Conservation (phyloP, 2,329 filamentous ascomycete species). For the Colletotrichum spinosum region DNA sequence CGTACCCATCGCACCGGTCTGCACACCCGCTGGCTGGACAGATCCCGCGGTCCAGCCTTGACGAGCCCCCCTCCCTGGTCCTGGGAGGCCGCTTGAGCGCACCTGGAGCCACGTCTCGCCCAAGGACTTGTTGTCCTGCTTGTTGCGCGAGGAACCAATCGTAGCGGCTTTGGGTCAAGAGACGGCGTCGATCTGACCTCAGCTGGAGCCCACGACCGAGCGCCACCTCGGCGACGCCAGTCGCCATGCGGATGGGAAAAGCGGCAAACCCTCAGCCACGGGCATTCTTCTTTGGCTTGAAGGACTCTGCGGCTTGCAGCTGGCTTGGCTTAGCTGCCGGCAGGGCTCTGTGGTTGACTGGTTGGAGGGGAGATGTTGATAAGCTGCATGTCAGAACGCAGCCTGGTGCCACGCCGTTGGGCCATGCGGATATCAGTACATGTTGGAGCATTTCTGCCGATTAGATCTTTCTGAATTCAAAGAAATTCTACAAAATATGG, state of each 20-base stretch:
- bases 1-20: not conserved
- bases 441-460: too few relatives aligned
- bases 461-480: not conserved
- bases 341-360: not conserved
- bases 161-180: not conserved
- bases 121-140: not conserved
- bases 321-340: not conserved
- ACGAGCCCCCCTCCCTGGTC: not conserved
- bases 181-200: conserved; percentile 16
- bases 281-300: not conserved
- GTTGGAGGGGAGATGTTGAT: not conserved
- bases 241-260: conserved; percentile 6
- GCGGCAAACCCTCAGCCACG: conserved; percentile 8
- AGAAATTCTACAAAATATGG: too few relatives aligned
- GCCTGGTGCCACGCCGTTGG: not conserved
- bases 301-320: not conserved
- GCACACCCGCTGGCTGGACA: not conserved
- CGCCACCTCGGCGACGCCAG: conserved; percentile 17
- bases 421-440: not conserved
- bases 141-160: conserved; percentile 9
- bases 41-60: not conserved
- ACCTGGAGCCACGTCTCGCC: conserved; percentile 6
- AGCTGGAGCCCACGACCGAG: conserved; percentile 27
- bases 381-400: not conserved
- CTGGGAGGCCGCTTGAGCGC: conserved; percentile 27